These are phyloP conservation scores for Leccinum pellstonianum DNA, from an alignment of 768 basidiomycete species.

Conservation along the genomic window DNA sequence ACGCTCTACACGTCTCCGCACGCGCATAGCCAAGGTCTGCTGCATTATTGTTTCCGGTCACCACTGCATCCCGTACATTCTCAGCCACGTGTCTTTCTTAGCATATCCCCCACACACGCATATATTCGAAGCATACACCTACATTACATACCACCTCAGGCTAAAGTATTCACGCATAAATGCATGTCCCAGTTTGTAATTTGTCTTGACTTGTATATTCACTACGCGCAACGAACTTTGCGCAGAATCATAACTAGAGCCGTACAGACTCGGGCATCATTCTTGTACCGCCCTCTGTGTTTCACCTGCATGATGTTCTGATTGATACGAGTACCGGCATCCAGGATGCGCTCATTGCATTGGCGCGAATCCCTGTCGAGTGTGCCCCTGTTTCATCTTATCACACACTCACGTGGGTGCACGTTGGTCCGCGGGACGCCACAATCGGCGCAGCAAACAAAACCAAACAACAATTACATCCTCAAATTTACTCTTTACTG, in stretches of 20 bases:
- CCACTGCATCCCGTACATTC: neutral
- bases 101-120: slow-evolving; percentile 13
- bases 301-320: slow-evolving; percentile 5
- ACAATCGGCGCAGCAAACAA: slow-evolving; percentile 8
- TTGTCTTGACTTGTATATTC: slow-evolving; percentile 14
- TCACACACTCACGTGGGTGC: neutral
- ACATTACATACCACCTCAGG: slow-evolving; percentile 11
- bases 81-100: neutral
- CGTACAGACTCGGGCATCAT: slow-evolving; percentile 10
- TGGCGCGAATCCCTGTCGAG: neutral
- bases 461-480: slow-evolving; percentile 12
- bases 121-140: slow-evolving; percentile 14
- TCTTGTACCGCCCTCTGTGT: slow-evolving; percentile 19
- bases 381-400: slow-evolving; percentile 5
- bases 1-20: slow-evolving; percentile 13
- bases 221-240: slow-evolving; percentile 13
- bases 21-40: neutral
- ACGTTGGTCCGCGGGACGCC: slow-evolving; percentile 2
- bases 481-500: neutral
- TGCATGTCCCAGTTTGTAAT: neutral
- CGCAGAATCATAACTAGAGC: slow-evolving; percentile 18
- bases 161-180: slow-evolving; percentile 6
- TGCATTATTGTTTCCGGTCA: neutral
- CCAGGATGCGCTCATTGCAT: neutral
- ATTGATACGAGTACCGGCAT: neutral